Conservation (phyloP, 768 basidiomycete species). For the Amanita inopinata region DNA sequence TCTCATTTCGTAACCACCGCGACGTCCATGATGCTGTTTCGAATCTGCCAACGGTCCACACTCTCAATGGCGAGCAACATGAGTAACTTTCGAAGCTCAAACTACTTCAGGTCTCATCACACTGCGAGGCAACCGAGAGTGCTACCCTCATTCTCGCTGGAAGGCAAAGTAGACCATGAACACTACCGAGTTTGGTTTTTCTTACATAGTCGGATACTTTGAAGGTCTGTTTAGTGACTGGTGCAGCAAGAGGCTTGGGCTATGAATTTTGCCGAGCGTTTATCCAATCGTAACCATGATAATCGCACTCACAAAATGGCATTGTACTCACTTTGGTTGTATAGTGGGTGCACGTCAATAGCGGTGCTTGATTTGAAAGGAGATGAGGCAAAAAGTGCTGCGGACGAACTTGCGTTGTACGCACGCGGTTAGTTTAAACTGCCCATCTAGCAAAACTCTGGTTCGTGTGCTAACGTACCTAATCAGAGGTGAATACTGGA, state of each 20-base stretch:
- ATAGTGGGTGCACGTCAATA: slow-evolving; percentile 70
- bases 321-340: slow-evolving; percentile 4
- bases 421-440: slow-evolving; percentile 16
- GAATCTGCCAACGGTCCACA: neutral
- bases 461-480: neutral
- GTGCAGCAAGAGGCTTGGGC: slow-evolving; percentile 86
- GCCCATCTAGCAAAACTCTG: neutral
- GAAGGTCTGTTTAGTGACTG: slow-evolving; percentile 88
- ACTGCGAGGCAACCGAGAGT: slow-evolving; percentile 30
- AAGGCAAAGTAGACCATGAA: slow-evolving; percentile 65
- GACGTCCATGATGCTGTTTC: neutral
- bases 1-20: neutral
- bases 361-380: slow-evolving; percentile 78
- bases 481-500: slow-evolving; percentile 40
- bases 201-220: too few species aligned
- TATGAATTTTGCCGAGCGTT: slow-evolving; percentile 88
- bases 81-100: neutral
- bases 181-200: too few species aligned
- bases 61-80: neutral
- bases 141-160: slow-evolving; percentile 70
- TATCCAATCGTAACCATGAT: slow-evolving; percentile 62
- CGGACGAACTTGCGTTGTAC: slow-evolving; percentile 45
- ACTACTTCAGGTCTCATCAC: slow-evolving; percentile 9
- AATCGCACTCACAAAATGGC: slow-evolving; percentile 4
- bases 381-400: slow-evolving; percentile 56